Percentiles rank a stretch among this genome's conserved stretches.
Evolutionary conservation across 176 grass and related monocot genomes (phyloP).

Genomic region (Oryza rufipogon): DNA sequence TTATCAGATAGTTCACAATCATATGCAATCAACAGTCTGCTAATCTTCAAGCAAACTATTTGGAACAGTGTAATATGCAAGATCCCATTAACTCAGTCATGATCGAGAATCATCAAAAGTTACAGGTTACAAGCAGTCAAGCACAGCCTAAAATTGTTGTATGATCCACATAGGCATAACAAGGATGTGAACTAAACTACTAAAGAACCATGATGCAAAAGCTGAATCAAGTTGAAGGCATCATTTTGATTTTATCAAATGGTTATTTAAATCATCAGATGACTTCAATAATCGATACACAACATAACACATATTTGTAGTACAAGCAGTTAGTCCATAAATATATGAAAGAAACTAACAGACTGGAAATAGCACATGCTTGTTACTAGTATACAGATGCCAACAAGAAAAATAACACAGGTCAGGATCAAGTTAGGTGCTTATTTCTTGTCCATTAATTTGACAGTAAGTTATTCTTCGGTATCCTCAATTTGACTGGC

Average conservation of each 20-base stretch:
- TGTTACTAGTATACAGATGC: not conserved
- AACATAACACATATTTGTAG: not conserved
- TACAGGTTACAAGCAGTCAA: not conserved
- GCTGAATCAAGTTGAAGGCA: not conserved
- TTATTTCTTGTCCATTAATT: not conserved
- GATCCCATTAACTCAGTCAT: not conserved
- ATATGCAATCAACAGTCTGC: not conserved
- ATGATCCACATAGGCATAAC: not conserved
- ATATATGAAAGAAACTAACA: not conserved
- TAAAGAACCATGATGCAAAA: not conserved
- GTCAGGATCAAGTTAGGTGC: not conserved
- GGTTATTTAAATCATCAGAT: not conserved
- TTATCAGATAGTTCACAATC: not conserved
- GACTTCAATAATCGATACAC: not conserved
- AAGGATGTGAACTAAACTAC: not conserved
- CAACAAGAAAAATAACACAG: not conserved
- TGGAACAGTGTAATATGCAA: not conserved
- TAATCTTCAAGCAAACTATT: not conserved
- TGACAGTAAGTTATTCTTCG: not conserved
- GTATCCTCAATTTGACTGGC: not conserved
- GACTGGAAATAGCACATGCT: not conserved
- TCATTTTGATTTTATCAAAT: conserved; percentile 1
- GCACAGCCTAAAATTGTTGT: not conserved
- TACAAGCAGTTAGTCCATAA: not conserved
- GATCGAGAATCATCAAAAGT: not conserved